phyloP scores from a whole-genome alignment of 192 early-diverging fungal species.

The Gaertneriomyces semiglobifer region DNA sequence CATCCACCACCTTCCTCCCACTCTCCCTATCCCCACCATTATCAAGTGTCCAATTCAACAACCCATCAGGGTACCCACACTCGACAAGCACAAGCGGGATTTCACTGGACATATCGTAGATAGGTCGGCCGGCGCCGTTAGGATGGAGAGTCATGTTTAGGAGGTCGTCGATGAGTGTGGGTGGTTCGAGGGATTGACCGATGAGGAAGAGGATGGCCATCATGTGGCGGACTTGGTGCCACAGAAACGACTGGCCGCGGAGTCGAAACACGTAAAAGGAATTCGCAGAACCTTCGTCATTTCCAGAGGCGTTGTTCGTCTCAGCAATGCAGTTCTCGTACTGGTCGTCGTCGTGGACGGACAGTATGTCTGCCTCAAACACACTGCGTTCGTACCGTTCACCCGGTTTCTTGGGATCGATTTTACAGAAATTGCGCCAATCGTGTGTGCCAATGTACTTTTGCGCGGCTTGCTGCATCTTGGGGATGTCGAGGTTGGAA shows the following conservation, averaged over 20 bases:
- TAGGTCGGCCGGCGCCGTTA: conserved; percentile 61
- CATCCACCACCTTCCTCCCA: neutral
- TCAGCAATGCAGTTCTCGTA: neutral
- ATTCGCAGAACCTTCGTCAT: too few relatives aligned
- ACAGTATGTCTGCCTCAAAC: conserved; percentile 54
- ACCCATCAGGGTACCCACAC: conserved; percentile 64
- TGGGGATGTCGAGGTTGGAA: conserved; percentile 63
- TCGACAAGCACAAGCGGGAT: conserved; percentile 85
- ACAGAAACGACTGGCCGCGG: conserved; percentile 85
- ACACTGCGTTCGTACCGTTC: conserved; percentile 74
- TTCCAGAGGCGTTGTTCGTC: conserved; percentile 6
- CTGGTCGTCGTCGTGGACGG: conserved; percentile 10
- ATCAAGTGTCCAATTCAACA: conserved; percentile 29
- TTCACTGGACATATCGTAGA: conserved; percentile 90
- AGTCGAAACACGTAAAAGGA: conserved; percentile 75
- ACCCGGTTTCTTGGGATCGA: conserved; percentile 83
- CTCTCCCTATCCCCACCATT: conserved; percentile 5
- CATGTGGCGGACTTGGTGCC: conserved; percentile 98
- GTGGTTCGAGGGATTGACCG: conserved; percentile 74
- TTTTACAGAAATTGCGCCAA: conserved; percentile 94
- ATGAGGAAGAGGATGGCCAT: conserved; percentile 84
- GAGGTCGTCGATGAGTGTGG: conserved; percentile 64
- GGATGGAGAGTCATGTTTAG: conserved; percentile 58
- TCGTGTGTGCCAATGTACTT: conserved; percentile 80
- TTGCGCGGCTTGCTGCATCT: conserved; percentile 71